Percentiles rank a stretch among this genome's conserved stretches.
These are phyloP conservation scores for Cercospora sp. DNA, from an alignment of 2,329 filamentous ascomycete species.

Conservation along the genomic window DNA sequence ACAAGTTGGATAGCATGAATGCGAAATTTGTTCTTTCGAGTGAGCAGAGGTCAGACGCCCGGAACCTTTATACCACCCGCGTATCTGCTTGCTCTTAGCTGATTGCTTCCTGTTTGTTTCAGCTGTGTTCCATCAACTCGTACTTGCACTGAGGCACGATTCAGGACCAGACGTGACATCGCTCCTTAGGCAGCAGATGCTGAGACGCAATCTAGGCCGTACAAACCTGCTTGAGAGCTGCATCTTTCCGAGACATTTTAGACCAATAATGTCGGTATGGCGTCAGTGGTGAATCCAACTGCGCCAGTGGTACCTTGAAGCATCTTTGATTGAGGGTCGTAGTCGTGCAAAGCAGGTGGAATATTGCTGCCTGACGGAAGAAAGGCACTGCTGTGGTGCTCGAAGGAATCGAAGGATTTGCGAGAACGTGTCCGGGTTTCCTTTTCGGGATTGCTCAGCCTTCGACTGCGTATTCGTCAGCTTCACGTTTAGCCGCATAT, in stretches of 20 bases:
- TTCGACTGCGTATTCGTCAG: neutral
- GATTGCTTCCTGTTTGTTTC: neutral
- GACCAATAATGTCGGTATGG: neutral
- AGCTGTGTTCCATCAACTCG: neutral
- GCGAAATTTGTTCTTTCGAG: too few relatives aligned
- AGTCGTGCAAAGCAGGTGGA: neutral
- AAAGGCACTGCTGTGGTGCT: neutral
- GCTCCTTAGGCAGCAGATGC: neutral
- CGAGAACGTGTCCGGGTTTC: neutral
- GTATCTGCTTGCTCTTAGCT: neutral
- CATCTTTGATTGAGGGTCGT: neutral
- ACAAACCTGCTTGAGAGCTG: neutral
- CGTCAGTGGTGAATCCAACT: neutral
- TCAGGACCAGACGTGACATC: neutral
- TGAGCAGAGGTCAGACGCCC: too few relatives aligned
- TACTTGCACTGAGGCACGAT: neutral
- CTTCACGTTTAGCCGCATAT: neutral
- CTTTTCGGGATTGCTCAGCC: neutral
- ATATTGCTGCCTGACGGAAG: neutral
- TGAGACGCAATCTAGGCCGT: neutral
- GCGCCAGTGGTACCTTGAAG: neutral
- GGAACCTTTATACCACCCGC: neutral
- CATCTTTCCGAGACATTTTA: neutral
- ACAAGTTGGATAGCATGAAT: too few relatives aligned
- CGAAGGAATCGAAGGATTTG: neutral